Conservation (phyloP, 2,329 filamentous ascomycete genomes). For the Colletotrichum scovillei region DNA sequence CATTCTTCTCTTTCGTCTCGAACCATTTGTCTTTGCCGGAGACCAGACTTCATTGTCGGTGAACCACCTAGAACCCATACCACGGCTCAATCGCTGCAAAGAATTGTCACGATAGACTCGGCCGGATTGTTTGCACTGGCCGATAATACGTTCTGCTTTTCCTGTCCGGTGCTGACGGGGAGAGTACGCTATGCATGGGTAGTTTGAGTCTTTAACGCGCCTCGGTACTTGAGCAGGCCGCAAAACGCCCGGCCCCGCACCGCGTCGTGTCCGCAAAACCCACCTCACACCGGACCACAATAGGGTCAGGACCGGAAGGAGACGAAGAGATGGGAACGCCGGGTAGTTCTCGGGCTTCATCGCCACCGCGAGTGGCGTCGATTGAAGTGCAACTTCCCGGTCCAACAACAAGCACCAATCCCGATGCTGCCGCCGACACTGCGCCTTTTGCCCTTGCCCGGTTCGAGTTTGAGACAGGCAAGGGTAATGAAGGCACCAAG, state of each 20-base stretch:
- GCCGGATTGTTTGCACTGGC: background rate
- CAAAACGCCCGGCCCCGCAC: slow-evolving; percentile 9
- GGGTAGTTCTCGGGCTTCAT: background rate
- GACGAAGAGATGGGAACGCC: slow-evolving; percentile 20
- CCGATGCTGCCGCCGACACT: slow-evolving; percentile 52
- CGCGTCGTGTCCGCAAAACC: background rate
- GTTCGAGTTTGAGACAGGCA: slow-evolving; percentile 86
- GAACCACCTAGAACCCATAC: background rate
- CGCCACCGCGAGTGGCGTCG: slow-evolving; percentile 4
- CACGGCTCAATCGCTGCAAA: background rate
- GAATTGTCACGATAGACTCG: background rate
- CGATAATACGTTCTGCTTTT: background rate
- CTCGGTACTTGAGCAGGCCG: background rate
- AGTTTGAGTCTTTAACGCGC: background rate
- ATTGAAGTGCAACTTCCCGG: slow-evolving; percentile 3
- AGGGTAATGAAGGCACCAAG: slow-evolving; percentile 86
- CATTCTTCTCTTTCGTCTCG: background rate
- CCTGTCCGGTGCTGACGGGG: background rate
- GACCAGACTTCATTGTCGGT: background rate
- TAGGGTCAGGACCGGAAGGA: background rate
- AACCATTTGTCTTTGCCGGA: background rate
- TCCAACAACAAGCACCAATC: slow-evolving; percentile 37
- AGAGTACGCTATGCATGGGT: background rate
- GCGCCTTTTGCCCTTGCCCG: slow-evolving; percentile 74
- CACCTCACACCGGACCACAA: background rate